A percentile compares a stretch with the other conserved stretches of the same genome.
These are phyloP conservation scores for Funneliformis mosseae DNA, from an alignment of 192 early-diverging fungal genomes.

Conservation along the genomic window DNA sequence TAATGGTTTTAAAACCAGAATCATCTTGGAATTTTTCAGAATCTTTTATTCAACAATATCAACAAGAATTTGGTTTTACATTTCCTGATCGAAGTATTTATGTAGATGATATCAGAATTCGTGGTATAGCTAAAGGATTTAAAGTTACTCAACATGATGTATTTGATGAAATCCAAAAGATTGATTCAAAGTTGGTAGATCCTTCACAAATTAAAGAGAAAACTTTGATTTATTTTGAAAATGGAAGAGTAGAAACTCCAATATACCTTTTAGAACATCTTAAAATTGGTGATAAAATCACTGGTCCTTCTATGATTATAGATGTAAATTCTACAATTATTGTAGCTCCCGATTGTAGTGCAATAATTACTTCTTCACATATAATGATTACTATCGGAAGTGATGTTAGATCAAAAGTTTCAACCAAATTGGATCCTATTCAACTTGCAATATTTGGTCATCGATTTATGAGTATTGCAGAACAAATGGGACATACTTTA, in stretches of 20 bases:
- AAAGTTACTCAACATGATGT: slow-evolving; percentile 41
- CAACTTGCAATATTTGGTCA: slow-evolving; percentile 90
- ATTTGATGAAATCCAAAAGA: slow-evolving; percentile 43
- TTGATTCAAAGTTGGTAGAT: slow-evolving; percentile 35
- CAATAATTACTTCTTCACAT: slow-evolving; percentile 71
- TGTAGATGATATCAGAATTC: slow-evolving; percentile 92
- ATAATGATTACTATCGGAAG: slow-evolving; percentile 60
- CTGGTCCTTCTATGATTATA: slow-evolving; percentile 89
- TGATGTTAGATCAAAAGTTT: slow-evolving; percentile 42
- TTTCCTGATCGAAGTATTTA: slow-evolving; percentile 78
- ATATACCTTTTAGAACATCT: slow-evolving; percentile 71
- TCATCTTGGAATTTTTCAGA: slow-evolving; percentile 64
- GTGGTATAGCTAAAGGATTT: slow-evolving; percentile 71
- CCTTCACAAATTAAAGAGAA: slow-evolving; percentile 42
- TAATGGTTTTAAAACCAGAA: slow-evolving; percentile 82
- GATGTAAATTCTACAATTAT: slow-evolving; percentile 88
- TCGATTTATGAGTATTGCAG: slow-evolving; percentile 97
- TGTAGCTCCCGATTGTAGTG: slow-evolving; percentile 80
- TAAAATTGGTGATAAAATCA: slow-evolving; percentile 63
- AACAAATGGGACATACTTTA: slow-evolving; percentile 94
- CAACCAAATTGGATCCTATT: slow-evolving; percentile 81
- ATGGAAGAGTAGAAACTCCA: slow-evolving; percentile 67
- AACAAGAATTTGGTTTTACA: slow-evolving; percentile 95
- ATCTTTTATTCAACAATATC: slow-evolving; percentile 75
- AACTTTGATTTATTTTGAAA: slow-evolving; percentile 77